These are phyloP conservation scores for Metarhizium sp. DNA, from an alignment of 2,329 filamentous ascomycete species.

Conservation along the genomic window DNA sequence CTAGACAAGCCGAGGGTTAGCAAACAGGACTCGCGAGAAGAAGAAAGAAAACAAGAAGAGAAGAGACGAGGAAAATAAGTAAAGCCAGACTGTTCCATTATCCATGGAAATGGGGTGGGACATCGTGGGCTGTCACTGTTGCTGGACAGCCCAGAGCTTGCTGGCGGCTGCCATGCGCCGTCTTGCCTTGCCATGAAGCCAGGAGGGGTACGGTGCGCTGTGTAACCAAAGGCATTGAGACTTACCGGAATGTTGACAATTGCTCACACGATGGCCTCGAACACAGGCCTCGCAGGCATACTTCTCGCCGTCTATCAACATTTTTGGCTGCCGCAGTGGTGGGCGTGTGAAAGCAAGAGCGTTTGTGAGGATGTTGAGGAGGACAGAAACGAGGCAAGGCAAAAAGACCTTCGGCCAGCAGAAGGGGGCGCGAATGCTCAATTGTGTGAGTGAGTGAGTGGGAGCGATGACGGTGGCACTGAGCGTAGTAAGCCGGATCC, in stretches of 20 bases:
- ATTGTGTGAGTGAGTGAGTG: background rate
- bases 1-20: slow-evolving; percentile 32
- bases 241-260: slow-evolving; percentile 92
- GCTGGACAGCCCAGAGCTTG: background rate
- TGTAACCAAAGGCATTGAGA: slow-evolving; percentile 15
- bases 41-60: too few relatives aligned
- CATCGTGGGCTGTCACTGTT: background rate
- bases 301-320: slow-evolving; percentile 93
- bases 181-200: background rate
- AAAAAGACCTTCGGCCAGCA: background rate
- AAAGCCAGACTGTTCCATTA: background rate
- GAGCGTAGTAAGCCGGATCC: slow-evolving; percentile 1
- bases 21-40: too few relatives aligned
- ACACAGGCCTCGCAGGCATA: slow-evolving; percentile 97
- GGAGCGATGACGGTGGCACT: slow-evolving; percentile 3
- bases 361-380: slow-evolving; percentile 2
- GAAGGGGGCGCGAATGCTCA: slow-evolving; percentile 3
- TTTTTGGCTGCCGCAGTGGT: slow-evolving; percentile 22
- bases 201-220: background rate
- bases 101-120: background rate
- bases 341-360: background rate
- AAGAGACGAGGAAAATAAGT: background rate
- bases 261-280: slow-evolving; percentile 96
- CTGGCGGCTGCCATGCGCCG: background rate
- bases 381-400: background rate